Evolutionary conservation across 2,329 filamentous ascomycete genomes (phyloP), one percentile per base, ranked within the genome.

Genomic region (Orbilia brochopaga): DNA sequence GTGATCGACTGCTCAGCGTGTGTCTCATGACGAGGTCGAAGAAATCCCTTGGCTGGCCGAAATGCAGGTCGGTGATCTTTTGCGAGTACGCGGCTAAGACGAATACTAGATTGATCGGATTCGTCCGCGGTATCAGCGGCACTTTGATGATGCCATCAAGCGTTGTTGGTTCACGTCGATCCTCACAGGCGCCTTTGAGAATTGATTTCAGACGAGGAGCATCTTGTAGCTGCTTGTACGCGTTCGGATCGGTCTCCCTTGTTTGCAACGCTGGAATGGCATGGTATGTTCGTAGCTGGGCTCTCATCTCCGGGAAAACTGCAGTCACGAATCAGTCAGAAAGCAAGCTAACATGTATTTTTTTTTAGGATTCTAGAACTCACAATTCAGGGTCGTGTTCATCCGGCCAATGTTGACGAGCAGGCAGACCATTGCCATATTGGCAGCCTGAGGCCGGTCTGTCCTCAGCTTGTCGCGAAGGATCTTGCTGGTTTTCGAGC

Each of bases 291-390:
- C 94, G 89, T 32, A 99, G 84, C 78, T 99, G 94, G 30, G 94
- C 94, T 80, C 94, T 90, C 94, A 99, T 99, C 80, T 99, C 94
- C 21, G 94, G 94, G 79, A 99, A 99, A 83, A 99, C 94, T 96
- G 17, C 19, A 79, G 58, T 62, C 21, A 55, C 23, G 21, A 19
- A 48, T 10, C n/a, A 48, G 17, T 48, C 21, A 48, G 44, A 42
- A 42, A 4, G 13, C 13, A 42, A 17, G 37, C 3, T 44, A 27
- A n/a, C n/a, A 21, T 44, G 24, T 74, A 54, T 30, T 60, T 73
- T 59, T 77, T 80, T 74, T 37, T 37, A 15, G 7, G 7, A 37
- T 15, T 44, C 40, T 4, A 17, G 32, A 24, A 80, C 87, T 78
- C 83, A 96, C 92, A 97, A 78, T 99, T 99, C 53, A 99, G 83